Base-by-base conservation (phyloP, 805 yeast species). In the Yamadazyma philogaea region DNA sequence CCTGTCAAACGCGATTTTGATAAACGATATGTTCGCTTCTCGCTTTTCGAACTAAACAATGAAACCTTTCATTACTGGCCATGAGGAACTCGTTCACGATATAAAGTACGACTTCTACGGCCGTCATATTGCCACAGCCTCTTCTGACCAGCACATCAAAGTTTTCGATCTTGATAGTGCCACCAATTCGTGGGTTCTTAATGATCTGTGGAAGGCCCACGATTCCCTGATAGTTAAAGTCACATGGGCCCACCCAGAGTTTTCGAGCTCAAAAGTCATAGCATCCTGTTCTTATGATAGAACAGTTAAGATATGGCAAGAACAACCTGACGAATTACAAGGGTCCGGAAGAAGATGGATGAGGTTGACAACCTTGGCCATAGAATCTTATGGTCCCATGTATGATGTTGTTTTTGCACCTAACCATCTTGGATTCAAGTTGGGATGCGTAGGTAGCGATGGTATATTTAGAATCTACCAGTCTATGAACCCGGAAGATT, bases 201-300 rank as follows among this genome's bases (percentile, higher is more conserved):
- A 83, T 55, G 97, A 91, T 62, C 81, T 86, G 37, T 93, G 96
- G 95, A 86, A 85, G 51, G 98, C 98, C 0, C 99, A 93, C 59
- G 96, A 93, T 54, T 81, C 95, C 6, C 78, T 89, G 44, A 78
- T 93, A 19, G 85, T 88, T 16, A 79, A 84, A 51, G 72, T 93
- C 7, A 80, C 81, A 36, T 93, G 96, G 95, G 96, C 98, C 0
- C 84, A 87, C 39, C 99, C 99, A 1, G 95, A 91, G 61, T 89
- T 81, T 62, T 62, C 68, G 19, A 63, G 65, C 45, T 95, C 96
- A 7, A 87, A 87, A 56, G 69, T 93, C 3, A 63, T 93, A 18
- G 95, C 96, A 1, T 79, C 93, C 19, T 89, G 90, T 27, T 87
- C 96, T 1, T 88, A 84, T 61, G 99, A 93, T 57, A 76, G 95